Percentiles rank a stretch among this genome's conserved stretches.
Evolutionary conservation across 495 filamentous ascomycete genomes (phyloP).

Genomic region (Aspergillus indologenus): DNA sequence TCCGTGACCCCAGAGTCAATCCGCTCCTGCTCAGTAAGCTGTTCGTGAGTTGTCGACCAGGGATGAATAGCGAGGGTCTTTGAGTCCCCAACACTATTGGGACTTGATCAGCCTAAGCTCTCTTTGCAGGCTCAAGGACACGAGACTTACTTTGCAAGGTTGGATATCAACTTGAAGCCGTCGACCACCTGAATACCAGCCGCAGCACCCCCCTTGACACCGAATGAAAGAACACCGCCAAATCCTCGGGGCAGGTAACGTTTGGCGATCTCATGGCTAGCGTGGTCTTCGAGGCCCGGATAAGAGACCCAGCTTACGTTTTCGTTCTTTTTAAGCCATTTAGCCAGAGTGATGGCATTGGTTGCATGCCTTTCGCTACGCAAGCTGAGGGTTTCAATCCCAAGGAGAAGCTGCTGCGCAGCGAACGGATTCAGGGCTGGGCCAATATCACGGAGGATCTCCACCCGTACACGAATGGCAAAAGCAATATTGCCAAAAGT

Average conservation of each 20-base stretch:
- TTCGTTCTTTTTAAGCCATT: slow-evolving; percentile 78
- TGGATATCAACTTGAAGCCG: slow-evolving; percentile 90
- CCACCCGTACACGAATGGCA: slow-evolving; percentile 76
- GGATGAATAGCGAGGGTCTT: slow-evolving; percentile 96
- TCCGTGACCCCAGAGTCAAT: slow-evolving; percentile 79
- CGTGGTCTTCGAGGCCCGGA: slow-evolving; percentile 80
- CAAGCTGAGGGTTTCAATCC: slow-evolving; percentile 86
- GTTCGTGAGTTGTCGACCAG: slow-evolving; percentile 95
- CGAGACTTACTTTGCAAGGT: slow-evolving; percentile 68
- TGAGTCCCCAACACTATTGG: slow-evolving; percentile 59
- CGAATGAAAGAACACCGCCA: slow-evolving; percentile 89
- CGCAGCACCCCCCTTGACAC: slow-evolving; percentile 80
- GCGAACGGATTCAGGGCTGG: slow-evolving; percentile 85
- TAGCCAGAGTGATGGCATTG: slow-evolving; percentile 78
- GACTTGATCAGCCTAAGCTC: not conserved
- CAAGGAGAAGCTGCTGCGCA: slow-evolving; percentile 89
- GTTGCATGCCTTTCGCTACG: slow-evolving; percentile 82
- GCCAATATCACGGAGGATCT: slow-evolving; percentile 88
- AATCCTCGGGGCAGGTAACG: slow-evolving; percentile 86
- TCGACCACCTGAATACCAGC: slow-evolving; percentile 88
- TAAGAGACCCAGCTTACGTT: slow-evolving; percentile 94
- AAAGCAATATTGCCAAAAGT: slow-evolving; percentile 86
- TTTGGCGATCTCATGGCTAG: slow-evolving; percentile 77
- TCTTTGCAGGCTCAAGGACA: not conserved
- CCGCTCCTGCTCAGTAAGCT: slow-evolving; percentile 82